Base-by-base conservation (phyloP, 768 basidiomycete genomes). In the Boletus pseudopeckii region DNA sequence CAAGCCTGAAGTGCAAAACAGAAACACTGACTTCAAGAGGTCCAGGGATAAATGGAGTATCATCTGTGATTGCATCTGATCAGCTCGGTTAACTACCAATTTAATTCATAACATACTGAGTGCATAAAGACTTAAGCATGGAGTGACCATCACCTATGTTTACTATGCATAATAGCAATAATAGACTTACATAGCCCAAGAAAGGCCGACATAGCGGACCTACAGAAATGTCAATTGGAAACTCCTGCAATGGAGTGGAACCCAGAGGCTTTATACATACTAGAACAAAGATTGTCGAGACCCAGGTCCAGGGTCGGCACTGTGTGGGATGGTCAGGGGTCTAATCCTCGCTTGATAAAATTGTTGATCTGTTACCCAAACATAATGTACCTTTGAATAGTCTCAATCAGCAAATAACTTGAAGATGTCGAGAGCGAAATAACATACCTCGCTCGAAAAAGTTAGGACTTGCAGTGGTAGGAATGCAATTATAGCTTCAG, bases 301-400 rank as follows among this genome's bases (percentile, higher is more conserved):
- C 34, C 39, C 45, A 38, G 17, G 53, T 50, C 56, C 56, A 57
- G 0, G 22, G 24, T 45, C 17, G 39, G 14, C 39, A 11, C 56
- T n/a, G n/a, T 57, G n/a, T 7, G 4, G 17, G 3, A 20, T 5
- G 10, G 10, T 56, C 24, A 48, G 8, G 1, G 14, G 9, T 14
- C 5, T 15, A 18, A 28, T 14, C 6, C n/a, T 5, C 1, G 18
- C 14, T 33, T 0, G 13, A 20, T 32, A 11, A n/a, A n/a, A 18
- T 22, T 33, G 34, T 26, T 7, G 10, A 1, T 14, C 17, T 11
- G 49, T 26, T 11, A 60, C 59, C 59, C 59, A 58, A 38, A 58
- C 15, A 43, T 55, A 58, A 0, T 55, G 33, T 43, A 60, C 17
- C 59, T 60, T 40, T 14, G 5, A 9, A 20, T 4, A 18, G 14